Evolutionary conservation across 306 rosid species (phyloP).

Genomic region (Luffa acutangula): DNA sequence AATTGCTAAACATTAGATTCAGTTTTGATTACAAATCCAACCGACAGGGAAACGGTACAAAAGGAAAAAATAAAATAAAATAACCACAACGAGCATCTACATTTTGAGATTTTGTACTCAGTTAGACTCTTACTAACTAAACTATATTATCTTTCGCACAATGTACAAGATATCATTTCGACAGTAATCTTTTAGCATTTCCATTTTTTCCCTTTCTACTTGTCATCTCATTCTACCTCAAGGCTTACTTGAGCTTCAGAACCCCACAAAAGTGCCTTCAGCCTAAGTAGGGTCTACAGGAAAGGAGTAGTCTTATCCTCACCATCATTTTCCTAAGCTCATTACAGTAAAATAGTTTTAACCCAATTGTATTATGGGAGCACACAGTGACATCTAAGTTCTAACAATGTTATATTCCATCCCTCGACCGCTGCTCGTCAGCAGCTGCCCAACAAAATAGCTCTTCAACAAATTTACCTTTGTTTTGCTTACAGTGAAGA

Average conservation of each 20-base stretch:
- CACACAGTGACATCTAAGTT: too few species aligned
- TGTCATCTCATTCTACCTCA: background rate
- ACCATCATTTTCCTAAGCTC: background rate
- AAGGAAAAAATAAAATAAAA: too few species aligned
- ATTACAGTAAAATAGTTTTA: too few species aligned
- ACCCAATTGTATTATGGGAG: background rate
- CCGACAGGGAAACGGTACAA: background rate
- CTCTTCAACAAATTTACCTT: background rate
- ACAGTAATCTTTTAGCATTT: background rate
- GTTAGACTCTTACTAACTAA: background rate
- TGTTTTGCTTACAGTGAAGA: background rate
- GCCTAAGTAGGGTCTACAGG: background rate
- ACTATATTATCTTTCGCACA: background rate
- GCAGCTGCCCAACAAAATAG: background rate
- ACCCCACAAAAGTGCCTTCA: background rate
- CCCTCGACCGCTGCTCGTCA: background rate
- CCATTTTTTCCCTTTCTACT: background rate
- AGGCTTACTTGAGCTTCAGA: background rate
- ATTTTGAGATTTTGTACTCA: background rate
- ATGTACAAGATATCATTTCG: background rate
- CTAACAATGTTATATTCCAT: background rate
- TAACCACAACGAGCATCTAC: background rate
- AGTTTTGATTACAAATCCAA: background rate
- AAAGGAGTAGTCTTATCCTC: background rate
- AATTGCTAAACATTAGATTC: background rate